These are phyloP conservation scores for Stachybotrys chartarum DNA, from an alignment of 2,329 filamentous ascomycete species.

Conservation along the genomic window DNA sequence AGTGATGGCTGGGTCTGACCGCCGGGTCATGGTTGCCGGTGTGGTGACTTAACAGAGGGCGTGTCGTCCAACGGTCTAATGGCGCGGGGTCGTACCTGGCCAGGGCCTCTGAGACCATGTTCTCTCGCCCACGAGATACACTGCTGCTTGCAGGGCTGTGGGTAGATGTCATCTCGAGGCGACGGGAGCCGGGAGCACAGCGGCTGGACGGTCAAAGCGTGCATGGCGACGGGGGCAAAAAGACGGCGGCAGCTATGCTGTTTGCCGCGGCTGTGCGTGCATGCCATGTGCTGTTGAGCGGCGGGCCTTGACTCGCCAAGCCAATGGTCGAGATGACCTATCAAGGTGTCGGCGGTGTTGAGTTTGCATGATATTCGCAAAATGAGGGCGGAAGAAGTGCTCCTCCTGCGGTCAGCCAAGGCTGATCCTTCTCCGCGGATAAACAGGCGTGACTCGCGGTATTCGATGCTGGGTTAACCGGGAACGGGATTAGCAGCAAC, in stretches of 20 bases:
- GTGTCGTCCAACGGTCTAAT: not conserved
- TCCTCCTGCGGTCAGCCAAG: not conserved
- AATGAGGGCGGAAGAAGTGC: not conserved
- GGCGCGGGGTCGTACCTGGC: not conserved
- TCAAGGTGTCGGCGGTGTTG: too few relatives aligned
- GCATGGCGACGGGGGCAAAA: not conserved
- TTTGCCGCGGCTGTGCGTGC: not conserved
- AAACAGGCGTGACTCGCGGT: not conserved
- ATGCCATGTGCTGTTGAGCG: not conserved
- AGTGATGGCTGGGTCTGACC: too few relatives aligned
- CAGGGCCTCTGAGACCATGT: not conserved
- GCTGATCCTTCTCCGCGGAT: not conserved
- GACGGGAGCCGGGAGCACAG: not conserved
- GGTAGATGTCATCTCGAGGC: not conserved
- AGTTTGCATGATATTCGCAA: not conserved
- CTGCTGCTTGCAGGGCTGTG: not conserved
- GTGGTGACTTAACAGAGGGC: too few relatives aligned
- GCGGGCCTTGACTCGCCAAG: too few relatives aligned
- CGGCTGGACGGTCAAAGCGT: not conserved
- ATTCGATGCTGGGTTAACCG: not conserved
- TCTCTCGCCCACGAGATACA: not conserved
- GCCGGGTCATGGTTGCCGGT: too few relatives aligned
- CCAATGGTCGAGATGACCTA: too few relatives aligned
- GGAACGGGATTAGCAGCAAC: too few relatives aligned
- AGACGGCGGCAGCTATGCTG: not conserved